Conservation (phyloP, 345 rosid species). For the Anacardium occidentale region DNA sequence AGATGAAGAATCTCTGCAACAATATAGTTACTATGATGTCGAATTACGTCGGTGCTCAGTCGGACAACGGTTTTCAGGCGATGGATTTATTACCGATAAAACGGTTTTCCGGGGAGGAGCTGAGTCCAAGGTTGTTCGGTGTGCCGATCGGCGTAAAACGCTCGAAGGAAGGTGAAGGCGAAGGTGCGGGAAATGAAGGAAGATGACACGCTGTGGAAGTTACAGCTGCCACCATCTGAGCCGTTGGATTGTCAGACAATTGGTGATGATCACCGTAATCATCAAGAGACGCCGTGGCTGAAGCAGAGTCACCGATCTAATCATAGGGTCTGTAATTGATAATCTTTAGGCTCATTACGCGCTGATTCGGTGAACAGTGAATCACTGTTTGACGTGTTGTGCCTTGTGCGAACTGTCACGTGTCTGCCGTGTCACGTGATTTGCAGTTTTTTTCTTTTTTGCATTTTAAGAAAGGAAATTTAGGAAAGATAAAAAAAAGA, state of each 20-base stretch:
- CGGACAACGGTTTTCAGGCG: conserved; percentile 20
- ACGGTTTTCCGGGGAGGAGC: conserved; percentile 24
- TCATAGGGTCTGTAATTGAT: conserved; percentile 51
- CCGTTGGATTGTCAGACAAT: conserved; percentile 36
- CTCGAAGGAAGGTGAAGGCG: conserved; percentile 32
- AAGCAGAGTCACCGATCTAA: conserved; percentile 35
- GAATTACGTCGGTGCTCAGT: conserved; percentile 34
- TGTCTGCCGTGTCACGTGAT: conserved; percentile 26
- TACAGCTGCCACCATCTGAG: conserved; percentile 35
- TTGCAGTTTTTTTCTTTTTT: not conserved
- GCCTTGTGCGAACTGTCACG: conserved; percentile 12
- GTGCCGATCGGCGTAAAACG: conserved; percentile 67
- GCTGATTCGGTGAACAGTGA: too few relatives aligned
- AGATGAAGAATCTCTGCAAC: conserved; percentile 63
- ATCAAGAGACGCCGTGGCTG: conserved; percentile 45
- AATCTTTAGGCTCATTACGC: too few relatives aligned
- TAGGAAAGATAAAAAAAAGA: too few relatives aligned
- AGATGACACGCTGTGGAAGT: conserved; percentile 21
- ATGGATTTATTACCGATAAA: conserved; percentile 41
- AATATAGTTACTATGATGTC: conserved; percentile 55
- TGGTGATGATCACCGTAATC: conserved; percentile 1
- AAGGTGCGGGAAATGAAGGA: conserved; percentile 24
- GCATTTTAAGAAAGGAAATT: too few relatives aligned
- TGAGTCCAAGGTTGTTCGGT: conserved; percentile 61
- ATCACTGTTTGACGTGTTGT: not conserved